Evolutionary conservation across 2,329 filamentous ascomycete genomes (phyloP).

Genomic region (Penicillium thymicola): DNA sequence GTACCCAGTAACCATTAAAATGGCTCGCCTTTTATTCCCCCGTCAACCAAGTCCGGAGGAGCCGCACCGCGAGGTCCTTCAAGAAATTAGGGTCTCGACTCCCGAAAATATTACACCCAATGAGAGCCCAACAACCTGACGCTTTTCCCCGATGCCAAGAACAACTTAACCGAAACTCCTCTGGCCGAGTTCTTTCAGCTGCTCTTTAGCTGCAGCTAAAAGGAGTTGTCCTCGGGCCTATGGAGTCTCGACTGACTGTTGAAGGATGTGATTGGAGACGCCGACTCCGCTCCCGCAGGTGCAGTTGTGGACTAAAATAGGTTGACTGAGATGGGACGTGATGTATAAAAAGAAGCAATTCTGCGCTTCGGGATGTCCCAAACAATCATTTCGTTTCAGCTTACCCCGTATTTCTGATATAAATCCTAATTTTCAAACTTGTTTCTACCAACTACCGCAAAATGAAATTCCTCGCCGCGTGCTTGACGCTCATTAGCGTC

Average conservation of each 20-base stretch:
- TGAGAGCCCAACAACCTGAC: neutral
- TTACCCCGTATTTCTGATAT: neutral
- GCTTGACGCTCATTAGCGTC: neutral
- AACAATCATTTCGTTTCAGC: too few relatives aligned
- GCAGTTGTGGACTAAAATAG: neutral
- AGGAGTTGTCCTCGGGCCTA: neutral
- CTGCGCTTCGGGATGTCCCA: neutral
- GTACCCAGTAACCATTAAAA: neutral
- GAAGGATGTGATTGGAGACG: conserved; percentile 1
- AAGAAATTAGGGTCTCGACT: neutral
- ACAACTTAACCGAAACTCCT: neutral
- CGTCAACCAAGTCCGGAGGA: neutral
- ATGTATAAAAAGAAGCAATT: conserved; percentile 1
- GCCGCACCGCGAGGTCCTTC: neutral
- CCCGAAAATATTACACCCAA: neutral
- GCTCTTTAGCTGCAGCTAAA: neutral
- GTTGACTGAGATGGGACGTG: neutral
- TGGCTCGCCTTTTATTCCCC: neutral
- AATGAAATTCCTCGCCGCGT: conserved; percentile 3
- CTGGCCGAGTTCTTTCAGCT: neutral
- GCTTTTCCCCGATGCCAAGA: conserved; percentile 7
- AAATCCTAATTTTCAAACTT: neutral
- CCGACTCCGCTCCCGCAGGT: conserved; percentile 1
- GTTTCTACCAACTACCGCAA: neutral
- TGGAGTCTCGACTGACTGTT: neutral